Conservation (phyloP, 257 asterid genomes). For the Solanum appendiculatum region DNA sequence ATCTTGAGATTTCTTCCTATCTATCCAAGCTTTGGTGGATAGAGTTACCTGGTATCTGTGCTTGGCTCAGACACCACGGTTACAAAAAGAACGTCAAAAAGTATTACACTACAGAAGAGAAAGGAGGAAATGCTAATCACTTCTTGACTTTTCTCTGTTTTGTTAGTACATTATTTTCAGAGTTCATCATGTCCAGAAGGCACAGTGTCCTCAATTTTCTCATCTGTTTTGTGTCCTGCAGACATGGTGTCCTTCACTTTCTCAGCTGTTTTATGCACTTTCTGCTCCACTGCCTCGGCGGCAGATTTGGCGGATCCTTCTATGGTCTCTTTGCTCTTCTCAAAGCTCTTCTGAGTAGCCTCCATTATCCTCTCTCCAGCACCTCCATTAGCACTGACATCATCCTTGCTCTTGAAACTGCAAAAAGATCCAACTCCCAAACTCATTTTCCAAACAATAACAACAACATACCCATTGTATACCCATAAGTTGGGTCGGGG, state of each 20-base stretch:
- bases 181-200: conserved; percentile 1
- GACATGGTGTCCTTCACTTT: not conserved
- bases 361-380: conserved; percentile 8
- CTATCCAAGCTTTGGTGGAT: not conserved
- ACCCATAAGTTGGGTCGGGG: not conserved
- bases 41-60: not conserved
- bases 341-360: conserved; percentile 22
- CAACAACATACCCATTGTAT: not conserved
- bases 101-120: not conserved
- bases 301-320: conserved; percentile 19
- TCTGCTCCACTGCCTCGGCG: conserved; percentile 6
- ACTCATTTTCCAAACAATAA: not conserved
- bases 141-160: too few species aligned
- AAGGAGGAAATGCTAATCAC: not conserved
- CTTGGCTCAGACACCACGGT: not conserved
- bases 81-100: not conserved
- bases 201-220: not conserved
- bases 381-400: not conserved
- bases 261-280: conserved; percentile 7
- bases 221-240: not conserved
- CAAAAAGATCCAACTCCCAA: not conserved
- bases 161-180: not conserved
- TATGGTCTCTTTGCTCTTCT: not conserved
- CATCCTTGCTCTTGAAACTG: conserved; percentile 15
- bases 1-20: not conserved